These are phyloP conservation scores for Bocquillonia castaneifolia DNA, from an alignment of 441 rosid genomes.

Conservation along the genomic window DNA sequence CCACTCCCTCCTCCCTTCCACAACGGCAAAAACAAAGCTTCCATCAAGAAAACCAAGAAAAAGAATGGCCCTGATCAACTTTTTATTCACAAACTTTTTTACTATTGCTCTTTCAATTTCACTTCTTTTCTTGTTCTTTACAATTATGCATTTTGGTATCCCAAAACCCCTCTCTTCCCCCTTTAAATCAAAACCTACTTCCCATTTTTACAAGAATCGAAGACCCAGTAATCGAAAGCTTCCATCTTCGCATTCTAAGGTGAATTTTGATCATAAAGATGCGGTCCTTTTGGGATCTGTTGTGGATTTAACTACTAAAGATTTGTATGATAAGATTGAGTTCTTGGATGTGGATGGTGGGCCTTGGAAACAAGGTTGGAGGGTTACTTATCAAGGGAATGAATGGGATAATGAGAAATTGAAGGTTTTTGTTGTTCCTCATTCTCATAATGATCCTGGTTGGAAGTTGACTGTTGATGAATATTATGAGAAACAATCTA, in stretches of 20 bases:
- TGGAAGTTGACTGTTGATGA: slow-evolving; percentile 96
- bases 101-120: slow-evolving; percentile 59
- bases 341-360: slow-evolving; percentile 82
- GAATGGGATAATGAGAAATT: slow-evolving; percentile 87
- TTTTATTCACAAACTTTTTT: slow-evolving; percentile 68
- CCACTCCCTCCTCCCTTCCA: slow-evolving; percentile 44
- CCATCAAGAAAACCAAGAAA: slow-evolving; percentile 54
- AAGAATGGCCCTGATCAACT: slow-evolving; percentile 57
- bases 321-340: slow-evolving; percentile 80
- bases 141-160: slow-evolving; percentile 66
- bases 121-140: slow-evolving; percentile 62
- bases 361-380: slow-evolving; percentile 97
- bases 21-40: slow-evolving; percentile 52
- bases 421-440: slow-evolving; percentile 89
- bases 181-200: slow-evolving; percentile 34
- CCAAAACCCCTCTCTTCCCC: slow-evolving; percentile 49
- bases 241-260: not conserved
- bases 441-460: slow-evolving; percentile 98
- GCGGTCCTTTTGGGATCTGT: slow-evolving; percentile 34
- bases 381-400: slow-evolving; percentile 61
- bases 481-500: slow-evolving; percentile 77
- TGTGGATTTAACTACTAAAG: slow-evolving; percentile 81
- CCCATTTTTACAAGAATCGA: slow-evolving; percentile 32
- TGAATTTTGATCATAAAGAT: slow-evolving; percentile 14
- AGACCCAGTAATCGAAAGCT: slow-evolving; percentile 35